Conservation (phyloP, 2,329 filamentous ascomycete species). For the Periconia sp. region DNA sequence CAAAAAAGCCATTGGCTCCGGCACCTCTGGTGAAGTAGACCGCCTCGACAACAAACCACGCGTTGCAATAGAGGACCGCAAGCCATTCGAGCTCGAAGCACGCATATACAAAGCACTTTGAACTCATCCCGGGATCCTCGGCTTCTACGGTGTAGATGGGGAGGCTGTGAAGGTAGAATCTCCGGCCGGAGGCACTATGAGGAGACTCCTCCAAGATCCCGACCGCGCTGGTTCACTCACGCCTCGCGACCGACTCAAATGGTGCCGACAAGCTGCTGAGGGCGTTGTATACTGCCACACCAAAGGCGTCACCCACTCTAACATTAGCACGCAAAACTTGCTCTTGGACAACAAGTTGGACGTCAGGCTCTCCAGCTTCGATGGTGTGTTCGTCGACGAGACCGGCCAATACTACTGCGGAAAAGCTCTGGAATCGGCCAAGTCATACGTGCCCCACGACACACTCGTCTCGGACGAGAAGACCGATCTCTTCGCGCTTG, state of each 20-base stretch:
- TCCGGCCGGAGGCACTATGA: not conserved
- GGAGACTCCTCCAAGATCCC: not conserved
- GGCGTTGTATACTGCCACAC: conserved; percentile 1
- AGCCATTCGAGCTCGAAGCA: no score
- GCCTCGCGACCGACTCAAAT: not conserved
- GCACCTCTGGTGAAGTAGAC: no score
- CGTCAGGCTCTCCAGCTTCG: no score
- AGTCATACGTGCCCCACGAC: not conserved
- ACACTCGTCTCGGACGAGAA: conserved; percentile 13
- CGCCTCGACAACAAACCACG: no score
- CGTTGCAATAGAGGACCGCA: no score
- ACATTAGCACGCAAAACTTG: no score
- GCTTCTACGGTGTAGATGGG: conserved; percentile 5
- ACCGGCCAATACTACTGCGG: no score
- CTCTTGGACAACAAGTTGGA: no score
- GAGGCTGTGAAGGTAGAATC: conserved; percentile 6
- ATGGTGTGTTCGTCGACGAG: no score
- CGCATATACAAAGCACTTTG: conserved; percentile 1
- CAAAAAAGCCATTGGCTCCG: no score
- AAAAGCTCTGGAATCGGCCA: no score
- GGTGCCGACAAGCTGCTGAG: conserved; percentile 2
- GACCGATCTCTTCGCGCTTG: conserved; percentile 24
- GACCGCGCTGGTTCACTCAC: not conserved
- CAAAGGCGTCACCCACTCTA: no score
- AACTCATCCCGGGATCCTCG: conserved; percentile 5